These are phyloP conservation scores for Pueraria montana DNA, from an alignment of 306 rosid species.

Conservation along the genomic window DNA sequence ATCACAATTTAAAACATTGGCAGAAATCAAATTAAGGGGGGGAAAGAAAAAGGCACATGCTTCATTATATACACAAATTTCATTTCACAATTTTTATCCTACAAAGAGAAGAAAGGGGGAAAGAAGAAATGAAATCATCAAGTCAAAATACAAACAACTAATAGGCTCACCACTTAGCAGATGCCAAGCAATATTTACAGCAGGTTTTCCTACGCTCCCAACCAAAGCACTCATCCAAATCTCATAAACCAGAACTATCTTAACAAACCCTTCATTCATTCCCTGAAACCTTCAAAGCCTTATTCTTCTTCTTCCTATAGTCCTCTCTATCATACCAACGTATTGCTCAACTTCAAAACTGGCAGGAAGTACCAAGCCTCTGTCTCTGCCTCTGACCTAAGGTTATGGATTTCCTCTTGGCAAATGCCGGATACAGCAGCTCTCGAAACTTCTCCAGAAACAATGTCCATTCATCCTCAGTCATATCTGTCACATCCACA, in stretches of 20 bases:
- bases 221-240: conserved; percentile 56
- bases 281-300: conserved; percentile 60
- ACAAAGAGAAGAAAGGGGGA: conserved; percentile 52
- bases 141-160: conserved; percentile 71
- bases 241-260: conserved; percentile 58
- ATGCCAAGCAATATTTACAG: conserved; percentile 77
- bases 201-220: conserved; percentile 54
- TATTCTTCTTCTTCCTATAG: conserved; percentile 50
- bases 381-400: conserved; percentile 88
- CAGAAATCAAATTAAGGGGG: neutral
- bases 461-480: conserved; percentile 78
- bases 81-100: conserved; percentile 57
- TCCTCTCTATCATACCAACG: conserved; percentile 53
- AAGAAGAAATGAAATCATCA: conserved; percentile 45
- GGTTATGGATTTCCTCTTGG: conserved; percentile 70
- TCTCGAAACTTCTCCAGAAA: conserved; percentile 85
- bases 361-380: conserved; percentile 99
- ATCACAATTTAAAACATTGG: neutral
- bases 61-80: conserved; percentile 62
- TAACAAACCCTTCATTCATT: conserved; percentile 57
- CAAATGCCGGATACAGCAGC: conserved; percentile 83
- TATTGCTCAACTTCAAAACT: conserved; percentile 81
- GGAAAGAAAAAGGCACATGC: conserved; percentile 2
- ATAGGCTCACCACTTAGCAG: conserved; percentile 56
- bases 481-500: conserved; percentile 83